Base-by-base conservation (phyloP, 805 yeast genomes). In the Metschnikowia baotianmanensis region DNA sequence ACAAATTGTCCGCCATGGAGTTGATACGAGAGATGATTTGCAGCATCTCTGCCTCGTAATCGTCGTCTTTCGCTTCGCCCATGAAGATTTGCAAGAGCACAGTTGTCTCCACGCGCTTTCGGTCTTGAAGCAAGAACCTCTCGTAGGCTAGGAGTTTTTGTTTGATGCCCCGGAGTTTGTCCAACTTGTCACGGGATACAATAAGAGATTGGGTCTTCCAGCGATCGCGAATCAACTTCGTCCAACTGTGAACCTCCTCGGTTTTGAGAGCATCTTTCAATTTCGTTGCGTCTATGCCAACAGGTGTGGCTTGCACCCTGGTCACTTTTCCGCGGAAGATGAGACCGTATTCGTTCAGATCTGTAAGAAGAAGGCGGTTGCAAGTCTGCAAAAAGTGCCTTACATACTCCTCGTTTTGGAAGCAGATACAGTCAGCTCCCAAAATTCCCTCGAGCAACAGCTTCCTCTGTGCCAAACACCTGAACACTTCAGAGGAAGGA, bases 351-450 rank as follows among this genome's bases (percentile, higher is more conserved):
- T 76, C 78, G 35, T 76, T 76, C n/a, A 85, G 78, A 63, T 91
- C 97, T 0, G 95, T 89, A 50, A 89, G 78, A 25, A 93, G 65
- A 25, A 93, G 69, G 40, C 96, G 72, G 51, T 84, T 86, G 53
- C 96, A 81, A 3, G 97, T 88, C 65, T 91, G 97, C 41, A 86
- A 67, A 62, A 93, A 93, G 63, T 93, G 99, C 56, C 96, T 80
- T 19, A 89, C 95, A 53, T 90, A 91, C 61, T 93, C 99, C 21
- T 82, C 82, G 9, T 91, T 90, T 61, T 93, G 99, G 68, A 93
- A 90, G 2, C 90, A 81, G 33, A 93, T 76, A 43, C 84, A 78
- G 57, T 87, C 88, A 1, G 98, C 89, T 10, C 96, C 98, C 22
- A 93, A 67, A 65, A 91, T 72, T 16, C 99, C 99, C 45, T 76